phyloP scores from a whole-genome alignment of 306 rosid species.

The Prunus campanulata region DNA sequence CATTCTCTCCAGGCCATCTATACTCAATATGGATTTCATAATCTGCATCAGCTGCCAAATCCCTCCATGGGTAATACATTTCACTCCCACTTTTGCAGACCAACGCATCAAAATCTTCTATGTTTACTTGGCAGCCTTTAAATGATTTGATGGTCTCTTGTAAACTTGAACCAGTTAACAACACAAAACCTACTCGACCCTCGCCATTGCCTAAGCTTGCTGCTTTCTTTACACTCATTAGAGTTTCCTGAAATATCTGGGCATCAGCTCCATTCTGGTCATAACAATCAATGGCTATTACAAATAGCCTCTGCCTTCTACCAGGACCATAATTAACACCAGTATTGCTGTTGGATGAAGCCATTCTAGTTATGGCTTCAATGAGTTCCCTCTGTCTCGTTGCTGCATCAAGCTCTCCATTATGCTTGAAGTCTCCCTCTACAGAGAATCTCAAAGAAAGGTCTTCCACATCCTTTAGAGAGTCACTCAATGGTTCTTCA shows the following conservation, averaged over 20 bases:
- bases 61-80: conserved; percentile 76
- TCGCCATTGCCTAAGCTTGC: conserved; percentile 34
- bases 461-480: conserved; percentile 67
- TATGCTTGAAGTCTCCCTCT: conserved; percentile 54
- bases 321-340: conserved; percentile 51
- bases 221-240: conserved; percentile 46
- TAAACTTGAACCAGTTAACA: conserved; percentile 60
- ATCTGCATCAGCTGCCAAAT: conserved; percentile 56
- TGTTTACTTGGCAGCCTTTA: conserved; percentile 43
- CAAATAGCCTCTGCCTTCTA: conserved; percentile 63
- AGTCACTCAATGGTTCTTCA: conserved; percentile 80
- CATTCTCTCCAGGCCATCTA: conserved; percentile 75
- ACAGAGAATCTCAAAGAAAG: conserved; percentile 72
- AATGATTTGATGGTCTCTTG: conserved; percentile 58
- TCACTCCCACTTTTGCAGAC: conserved; percentile 81
- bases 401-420: conserved; percentile 49
- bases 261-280: conserved; percentile 43
- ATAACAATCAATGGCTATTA: conserved; percentile 65
- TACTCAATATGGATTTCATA: conserved; percentile 67
- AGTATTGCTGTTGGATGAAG: conserved; percentile 41
- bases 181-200: conserved; percentile 51
- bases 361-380: conserved; percentile 56
- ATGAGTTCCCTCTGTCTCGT: conserved; percentile 68
- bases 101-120: conserved; percentile 65
- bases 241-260: conserved; percentile 33